Percentiles rank a stretch among this genome's conserved stretches.
phyloP scores from a whole-genome alignment of 108 stramenopile species.

The Cylindrotheca fusiformis region DNA sequence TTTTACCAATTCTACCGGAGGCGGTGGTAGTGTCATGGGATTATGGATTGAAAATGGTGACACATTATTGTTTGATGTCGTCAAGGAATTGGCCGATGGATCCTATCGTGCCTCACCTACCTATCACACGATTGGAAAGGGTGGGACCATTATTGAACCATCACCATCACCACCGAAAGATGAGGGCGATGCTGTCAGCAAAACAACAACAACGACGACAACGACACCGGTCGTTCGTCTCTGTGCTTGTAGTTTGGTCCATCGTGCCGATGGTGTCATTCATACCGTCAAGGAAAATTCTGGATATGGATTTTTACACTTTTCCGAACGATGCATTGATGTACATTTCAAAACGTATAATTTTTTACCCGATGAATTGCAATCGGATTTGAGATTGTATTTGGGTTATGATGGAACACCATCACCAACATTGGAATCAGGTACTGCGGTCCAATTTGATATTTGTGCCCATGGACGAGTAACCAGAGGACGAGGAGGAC shows the following conservation, averaged over 20 bases:
- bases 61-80: constrained; percentile 70
- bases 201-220: not conserved
- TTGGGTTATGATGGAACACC: constrained; percentile 27
- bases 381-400: constrained; percentile 48
- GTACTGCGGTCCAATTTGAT: constrained; percentile 74
- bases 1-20: too few species aligned
- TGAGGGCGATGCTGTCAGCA: constrained; percentile 6
- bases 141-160: constrained; percentile 22
- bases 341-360: constrained; percentile 73
- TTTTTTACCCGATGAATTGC: constrained; percentile 62
- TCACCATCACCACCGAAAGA: constrained; percentile 7
- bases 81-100: constrained; percentile 57
- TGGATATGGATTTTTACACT: constrained; percentile 79
- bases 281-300: constrained; percentile 47
- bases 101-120: constrained; percentile 61
- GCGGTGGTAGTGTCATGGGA: constrained; percentile 35
- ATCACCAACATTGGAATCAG: constrained; percentile 33
- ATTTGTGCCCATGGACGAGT: constrained; percentile 54
- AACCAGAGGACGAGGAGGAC: constrained; percentile 10
- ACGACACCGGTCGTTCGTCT: constrained; percentile 40
- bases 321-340: constrained; percentile 68
- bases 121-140: constrained; percentile 26
- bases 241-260: constrained; percentile 39
- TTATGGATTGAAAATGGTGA: constrained; percentile 72
- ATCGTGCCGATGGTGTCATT: constrained; percentile 68